Evolutionary conservation across 2,329 filamentous ascomycete genomes (phyloP).

Genomic region (Penicillium expansum): DNA sequence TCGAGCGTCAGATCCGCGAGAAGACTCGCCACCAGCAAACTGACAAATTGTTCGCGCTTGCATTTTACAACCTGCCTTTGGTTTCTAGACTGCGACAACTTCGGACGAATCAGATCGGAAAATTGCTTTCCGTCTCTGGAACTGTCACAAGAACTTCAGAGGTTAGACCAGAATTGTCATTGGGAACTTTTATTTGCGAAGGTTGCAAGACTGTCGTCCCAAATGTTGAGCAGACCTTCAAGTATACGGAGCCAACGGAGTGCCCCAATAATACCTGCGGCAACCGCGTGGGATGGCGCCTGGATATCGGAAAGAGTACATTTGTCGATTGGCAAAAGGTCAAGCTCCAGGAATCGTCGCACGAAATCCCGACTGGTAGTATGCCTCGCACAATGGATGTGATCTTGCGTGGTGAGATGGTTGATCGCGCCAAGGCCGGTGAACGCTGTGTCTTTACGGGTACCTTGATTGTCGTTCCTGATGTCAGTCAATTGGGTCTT

Average conservation of each 20-base stretch:
- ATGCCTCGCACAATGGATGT: constrained; percentile 99
- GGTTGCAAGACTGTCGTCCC: constrained; percentile 78
- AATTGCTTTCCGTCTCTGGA: constrained; percentile 90
- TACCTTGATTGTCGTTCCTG: constrained; percentile 91
- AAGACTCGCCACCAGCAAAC: constrained; percentile 91
- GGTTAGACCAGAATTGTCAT: constrained; percentile 86
- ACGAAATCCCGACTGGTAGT: constrained; percentile 95
- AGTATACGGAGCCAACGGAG: constrained; percentile 94
- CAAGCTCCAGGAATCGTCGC: constrained; percentile 95
- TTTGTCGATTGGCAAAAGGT: constrained; percentile 99
- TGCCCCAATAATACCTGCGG: constrained; percentile 85
- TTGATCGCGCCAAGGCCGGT: constrained; percentile 93
- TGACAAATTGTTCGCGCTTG: constrained; percentile 89
- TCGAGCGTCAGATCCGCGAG: constrained; percentile 55
- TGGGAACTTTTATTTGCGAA: constrained; percentile 91
- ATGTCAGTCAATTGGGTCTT: constrained; percentile 90
- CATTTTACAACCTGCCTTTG: constrained; percentile 88
- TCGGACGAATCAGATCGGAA: constrained; percentile 85
- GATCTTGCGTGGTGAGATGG: constrained; percentile 93
- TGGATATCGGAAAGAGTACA: constrained; percentile 96
- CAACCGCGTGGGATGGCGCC: constrained; percentile 87
- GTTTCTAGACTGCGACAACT: constrained; percentile 83
- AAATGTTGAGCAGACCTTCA: constrained; percentile 95
- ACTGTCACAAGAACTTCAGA: constrained; percentile 97
- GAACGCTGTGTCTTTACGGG: constrained; percentile 99